Evolutionary conservation across 805 yeast species (phyloP).

Genomic region (Starmerella bacillaris): DNA sequence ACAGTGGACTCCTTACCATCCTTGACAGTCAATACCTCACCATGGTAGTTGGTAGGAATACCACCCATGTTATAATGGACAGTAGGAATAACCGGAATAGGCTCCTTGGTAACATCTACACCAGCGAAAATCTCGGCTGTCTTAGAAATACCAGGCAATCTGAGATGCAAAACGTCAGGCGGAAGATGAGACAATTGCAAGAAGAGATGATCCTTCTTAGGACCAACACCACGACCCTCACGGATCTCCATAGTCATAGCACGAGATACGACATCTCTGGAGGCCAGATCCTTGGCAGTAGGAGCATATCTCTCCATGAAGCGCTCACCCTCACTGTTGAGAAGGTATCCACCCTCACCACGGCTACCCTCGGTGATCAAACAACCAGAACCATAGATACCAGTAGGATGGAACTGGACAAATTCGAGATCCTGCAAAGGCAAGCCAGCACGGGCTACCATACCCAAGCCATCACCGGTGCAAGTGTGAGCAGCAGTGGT

Average conservation of each 20-base stretch:
- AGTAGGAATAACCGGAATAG: constrained; percentile 94
- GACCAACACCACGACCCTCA: constrained; percentile 98
- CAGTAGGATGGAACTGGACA: constrained; percentile 98
- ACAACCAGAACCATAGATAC: constrained; percentile 98
- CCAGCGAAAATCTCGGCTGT: constrained; percentile 97
- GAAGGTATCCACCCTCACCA: constrained; percentile 98
- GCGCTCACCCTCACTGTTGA: constrained; percentile 96
- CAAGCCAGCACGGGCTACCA: constrained; percentile 96
- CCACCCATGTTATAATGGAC: constrained; percentile 99
- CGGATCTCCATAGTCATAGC: constrained; percentile 97
- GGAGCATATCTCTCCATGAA: constrained; percentile 99
- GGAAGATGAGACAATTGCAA: constrained; percentile 91
- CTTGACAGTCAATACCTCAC: constrained; percentile 79
- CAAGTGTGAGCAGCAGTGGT: constrained; percentile 99
- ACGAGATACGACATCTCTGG: constrained; percentile 95
- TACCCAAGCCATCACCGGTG: constrained; percentile 97
- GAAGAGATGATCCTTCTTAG: constrained; percentile 83
- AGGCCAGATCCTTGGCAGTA: constrained; percentile 93
- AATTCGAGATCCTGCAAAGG: constrained; percentile 95
- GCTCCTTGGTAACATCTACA: constrained; percentile 98
- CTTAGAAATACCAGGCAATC: constrained; percentile 98
- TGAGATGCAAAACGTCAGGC: constrained; percentile 73
- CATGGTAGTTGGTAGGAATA: constrained; percentile 94
- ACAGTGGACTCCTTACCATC: constrained; percentile 78
- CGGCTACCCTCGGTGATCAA: constrained; percentile 98